Evolutionary conservation across 2,329 filamentous ascomycete genomes (phyloP).

Genomic region (Venturia pyrina): DNA sequence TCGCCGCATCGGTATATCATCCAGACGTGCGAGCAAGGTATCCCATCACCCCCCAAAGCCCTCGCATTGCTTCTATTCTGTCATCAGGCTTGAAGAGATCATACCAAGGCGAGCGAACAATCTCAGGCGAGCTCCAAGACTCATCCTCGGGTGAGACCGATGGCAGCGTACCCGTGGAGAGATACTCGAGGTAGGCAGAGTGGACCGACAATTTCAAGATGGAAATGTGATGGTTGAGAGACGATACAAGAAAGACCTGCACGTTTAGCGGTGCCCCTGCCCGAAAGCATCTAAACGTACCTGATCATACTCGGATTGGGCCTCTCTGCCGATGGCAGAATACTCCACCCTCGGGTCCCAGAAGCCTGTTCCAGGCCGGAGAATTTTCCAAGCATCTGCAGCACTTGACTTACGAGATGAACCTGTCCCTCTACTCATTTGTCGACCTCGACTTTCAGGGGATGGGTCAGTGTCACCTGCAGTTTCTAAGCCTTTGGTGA

Average conservation of each 20-base stretch:
- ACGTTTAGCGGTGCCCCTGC: background rate
- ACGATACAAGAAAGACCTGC: conserved; percentile 47
- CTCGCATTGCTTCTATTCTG: conserved; percentile 45
- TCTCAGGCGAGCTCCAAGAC: conserved; percentile 41
- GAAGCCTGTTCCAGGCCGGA: conserved; percentile 38
- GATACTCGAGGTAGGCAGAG: conserved; percentile 43
- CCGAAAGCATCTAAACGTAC: conserved; percentile 28
- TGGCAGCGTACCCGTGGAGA: conserved; percentile 34
- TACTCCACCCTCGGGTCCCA: conserved; percentile 50
- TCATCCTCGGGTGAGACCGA: conserved; percentile 15
- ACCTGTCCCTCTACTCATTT: conserved; percentile 24
- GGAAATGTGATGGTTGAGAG: conserved; percentile 52
- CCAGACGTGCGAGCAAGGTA: conserved; percentile 33
- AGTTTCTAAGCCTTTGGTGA: conserved; percentile 17
- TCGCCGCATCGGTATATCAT: background rate
- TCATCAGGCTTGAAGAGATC: conserved; percentile 46
- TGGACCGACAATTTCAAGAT: conserved; percentile 50
- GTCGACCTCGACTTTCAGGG: conserved; percentile 14
- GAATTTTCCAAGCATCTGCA: conserved; percentile 42
- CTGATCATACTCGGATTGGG: conserved; percentile 39
- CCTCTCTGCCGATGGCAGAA: conserved; percentile 45
- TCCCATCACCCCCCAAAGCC: conserved; percentile 48
- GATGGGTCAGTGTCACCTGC: background rate
- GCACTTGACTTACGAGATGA: conserved; percentile 17
- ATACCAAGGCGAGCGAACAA: conserved; percentile 49